Percentiles rank a stretch among this genome's conserved stretches.
Evolutionary conservation across 1,284 basidiomycete genomes (phyloP).

Genomic region (Fistulina hepatica): DNA sequence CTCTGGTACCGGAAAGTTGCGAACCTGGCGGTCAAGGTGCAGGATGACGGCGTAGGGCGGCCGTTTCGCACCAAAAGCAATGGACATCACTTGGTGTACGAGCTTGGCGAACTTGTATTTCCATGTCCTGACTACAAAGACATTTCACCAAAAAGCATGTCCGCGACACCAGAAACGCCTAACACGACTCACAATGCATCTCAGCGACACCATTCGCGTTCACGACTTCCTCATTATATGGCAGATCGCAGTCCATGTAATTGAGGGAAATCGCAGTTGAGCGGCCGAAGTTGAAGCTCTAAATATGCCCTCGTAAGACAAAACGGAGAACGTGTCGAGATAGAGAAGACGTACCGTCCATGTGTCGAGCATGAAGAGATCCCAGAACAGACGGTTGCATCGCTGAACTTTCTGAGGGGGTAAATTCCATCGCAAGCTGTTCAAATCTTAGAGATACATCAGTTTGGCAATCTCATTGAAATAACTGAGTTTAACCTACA

Average conservation of each 20-base stretch:
- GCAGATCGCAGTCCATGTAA: slow-evolving; percentile 45
- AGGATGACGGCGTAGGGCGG: slow-evolving; percentile 38
- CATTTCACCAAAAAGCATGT: slow-evolving; percentile 2
- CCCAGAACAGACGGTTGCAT: slow-evolving; percentile 53
- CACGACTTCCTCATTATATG: slow-evolving; percentile 33
- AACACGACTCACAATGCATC: slow-evolving; percentile 44
- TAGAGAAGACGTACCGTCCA: slow-evolving; percentile 35
- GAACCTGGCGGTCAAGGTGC: slow-evolving; percentile 37
- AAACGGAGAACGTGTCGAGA: no score
- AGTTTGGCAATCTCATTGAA: no score
- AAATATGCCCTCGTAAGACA: slow-evolving; percentile 2
- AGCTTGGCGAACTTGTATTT: slow-evolving; percentile 41
- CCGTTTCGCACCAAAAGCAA: slow-evolving; percentile 42
- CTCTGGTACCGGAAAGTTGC: slow-evolving; percentile 42
- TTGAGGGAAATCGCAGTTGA: slow-evolving; percentile 44
- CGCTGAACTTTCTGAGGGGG: slow-evolving; percentile 32
- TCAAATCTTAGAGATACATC: slow-evolving; percentile 36
- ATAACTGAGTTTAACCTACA: slow-evolving; percentile 31
- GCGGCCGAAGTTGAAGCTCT: slow-evolving; percentile 55
- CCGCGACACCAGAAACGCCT: no score
- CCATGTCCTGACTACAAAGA: slow-evolving; percentile 43
- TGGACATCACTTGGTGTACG: slow-evolving; percentile 38
- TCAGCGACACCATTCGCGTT: slow-evolving; percentile 30
- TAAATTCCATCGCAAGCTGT: slow-evolving; percentile 47
- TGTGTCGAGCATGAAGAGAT: slow-evolving; percentile 46